Evolutionary conservation across 2,329 filamentous ascomycete genomes (phyloP).

Genomic region (Pseudogymnoascus sp.): DNA sequence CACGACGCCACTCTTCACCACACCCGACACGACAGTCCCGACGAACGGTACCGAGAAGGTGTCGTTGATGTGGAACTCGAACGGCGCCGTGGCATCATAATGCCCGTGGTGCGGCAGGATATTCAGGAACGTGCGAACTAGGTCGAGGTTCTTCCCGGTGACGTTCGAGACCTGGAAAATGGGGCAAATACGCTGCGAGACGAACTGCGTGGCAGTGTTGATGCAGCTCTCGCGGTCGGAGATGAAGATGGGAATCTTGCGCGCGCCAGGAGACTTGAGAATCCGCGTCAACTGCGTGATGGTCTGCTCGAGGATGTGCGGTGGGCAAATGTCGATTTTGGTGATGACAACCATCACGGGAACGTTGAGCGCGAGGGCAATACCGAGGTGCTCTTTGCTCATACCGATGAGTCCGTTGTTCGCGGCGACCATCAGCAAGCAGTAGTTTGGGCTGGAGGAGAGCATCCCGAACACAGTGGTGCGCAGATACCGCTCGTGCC

Average conservation of each 20-base stretch:
- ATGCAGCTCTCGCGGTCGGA: slow-evolving; percentile 86
- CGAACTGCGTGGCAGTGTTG: slow-evolving; percentile 91
- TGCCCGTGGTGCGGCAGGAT: slow-evolving; percentile 91
- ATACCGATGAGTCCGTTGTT: slow-evolving; percentile 97
- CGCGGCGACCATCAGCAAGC: slow-evolving; percentile 93
- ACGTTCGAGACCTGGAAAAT: slow-evolving; percentile 98
- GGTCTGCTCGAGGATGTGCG: slow-evolving; percentile 90
- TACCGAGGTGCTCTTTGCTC: slow-evolving; percentile 96
- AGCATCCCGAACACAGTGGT: slow-evolving; percentile 95
- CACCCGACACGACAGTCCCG: slow-evolving; percentile 90
- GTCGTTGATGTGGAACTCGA: slow-evolving; percentile 95
- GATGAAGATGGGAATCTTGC: slow-evolving; percentile 95
- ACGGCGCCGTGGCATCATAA: slow-evolving; percentile 79
- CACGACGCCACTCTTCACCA: slow-evolving; percentile 79
- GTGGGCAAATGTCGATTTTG: slow-evolving; percentile 97
- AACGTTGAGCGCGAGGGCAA: slow-evolving; percentile 88
- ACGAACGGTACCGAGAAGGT: slow-evolving; percentile 97
- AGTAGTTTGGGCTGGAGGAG: slow-evolving; percentile 94
- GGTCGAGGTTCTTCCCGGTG: slow-evolving; percentile 81
- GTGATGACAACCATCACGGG: slow-evolving; percentile 97
- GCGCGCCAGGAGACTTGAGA: slow-evolving; percentile 83
- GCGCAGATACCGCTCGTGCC: slow-evolving; percentile 88
- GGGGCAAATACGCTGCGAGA: slow-evolving; percentile 89
- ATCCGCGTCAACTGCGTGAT: slow-evolving; percentile 87
- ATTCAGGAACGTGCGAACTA: slow-evolving; percentile 89